Evolutionary conservation across 2,329 filamentous ascomycete species (phyloP), one percentile per base, ranked within the genome.

Genomic region (Penicillium sp.): DNA sequence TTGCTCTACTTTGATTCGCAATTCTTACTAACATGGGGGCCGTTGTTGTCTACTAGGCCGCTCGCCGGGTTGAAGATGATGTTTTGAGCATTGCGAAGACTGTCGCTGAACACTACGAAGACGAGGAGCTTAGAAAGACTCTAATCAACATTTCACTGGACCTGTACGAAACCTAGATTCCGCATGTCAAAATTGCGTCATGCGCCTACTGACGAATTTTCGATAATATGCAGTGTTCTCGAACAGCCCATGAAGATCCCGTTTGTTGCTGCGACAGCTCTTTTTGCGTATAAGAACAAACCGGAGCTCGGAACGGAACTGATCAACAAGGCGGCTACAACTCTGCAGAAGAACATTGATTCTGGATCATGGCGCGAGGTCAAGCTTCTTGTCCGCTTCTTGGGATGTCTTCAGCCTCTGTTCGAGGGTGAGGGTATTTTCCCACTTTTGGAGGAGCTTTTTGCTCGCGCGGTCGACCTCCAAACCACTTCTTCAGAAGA

Each of bases 211-310:
- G 37, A 49, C 43, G 46, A 49, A 3, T 3, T 11, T 39, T 36
- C 44, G 12, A n/a, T 32, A 29, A 11, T 28, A 37, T 49, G 12
- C 50, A 82, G 79, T 56, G 78, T 86, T 38, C 67, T 88, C 33
- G 93, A 98, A 72, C 93, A 98, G 72, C 93, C 93, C 1, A 85
- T 98, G 69, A 97, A 97, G 76, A 94, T 90, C n/a, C 91, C 93
- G 0, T 97, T 96, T 66, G 79, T 95, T 34, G 90, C 90, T 8
- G 88, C 87, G 18, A 84, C 91, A 11, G 79, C 94, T 38, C 78
- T 95, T 49, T 80, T 89, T 48, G 80, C 84, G 56, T 96, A 97
- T 72, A 80, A 81, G 26, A 73, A 86, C 59, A 89, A 88, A 64
- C 77, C 85, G 4, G 86, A 93, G 56, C 76, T 95, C 33, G 81